A percentile compares a stretch with the other conserved stretches of the same genome.
Conservation (phyloP, 2,329 filamentous ascomycete genomes). For the Acephala macrosclerotiorum region DNA sequence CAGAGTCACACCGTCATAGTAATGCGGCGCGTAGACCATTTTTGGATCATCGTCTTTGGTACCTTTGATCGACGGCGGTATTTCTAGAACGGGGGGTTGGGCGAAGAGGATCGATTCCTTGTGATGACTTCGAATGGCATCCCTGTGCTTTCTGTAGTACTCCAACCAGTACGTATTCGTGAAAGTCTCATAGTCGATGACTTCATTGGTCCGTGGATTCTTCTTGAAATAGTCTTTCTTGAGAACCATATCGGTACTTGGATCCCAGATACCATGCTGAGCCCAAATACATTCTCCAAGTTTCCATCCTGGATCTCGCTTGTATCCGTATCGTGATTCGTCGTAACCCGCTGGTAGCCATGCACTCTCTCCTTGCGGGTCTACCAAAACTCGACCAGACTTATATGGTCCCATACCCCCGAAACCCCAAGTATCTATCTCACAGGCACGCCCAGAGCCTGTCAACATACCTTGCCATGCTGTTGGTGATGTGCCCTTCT, state of each 20-base stretch:
- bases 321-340: slow-evolving; percentile 89
- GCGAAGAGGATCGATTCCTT: slow-evolving; percentile 86
- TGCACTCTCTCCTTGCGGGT: slow-evolving; percentile 83
- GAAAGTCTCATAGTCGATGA: slow-evolving; percentile 82
- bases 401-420: slow-evolving; percentile 92
- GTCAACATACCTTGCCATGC: slow-evolving; percentile 93
- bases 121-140: slow-evolving; percentile 78
- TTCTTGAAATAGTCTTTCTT: slow-evolving; percentile 89
- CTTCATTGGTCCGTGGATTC: slow-evolving; percentile 75
- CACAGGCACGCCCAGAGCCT: slow-evolving; percentile 88
- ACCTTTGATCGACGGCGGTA: slow-evolving; percentile 87
- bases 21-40: slow-evolving; percentile 94
- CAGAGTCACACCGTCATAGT: slow-evolving; percentile 94
- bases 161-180: slow-evolving; percentile 92
- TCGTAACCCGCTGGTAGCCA: slow-evolving; percentile 88
- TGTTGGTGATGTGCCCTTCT: slow-evolving; percentile 92
- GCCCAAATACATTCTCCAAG: slow-evolving; percentile 97
- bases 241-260: slow-evolving; percentile 75
- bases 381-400: slow-evolving; percentile 81
- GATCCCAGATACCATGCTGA: slow-evolving; percentile 95
- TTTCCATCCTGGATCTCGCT: slow-evolving; percentile 86
- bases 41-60: slow-evolving; percentile 88
- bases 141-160: slow-evolving; percentile 78
- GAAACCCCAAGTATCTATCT: slow-evolving; percentile 93
- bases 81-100: slow-evolving; percentile 89